Evolutionary conservation across 2,329 filamentous ascomycete species (phyloP).

Genomic region (Exophiala lecanii-corni): DNA sequence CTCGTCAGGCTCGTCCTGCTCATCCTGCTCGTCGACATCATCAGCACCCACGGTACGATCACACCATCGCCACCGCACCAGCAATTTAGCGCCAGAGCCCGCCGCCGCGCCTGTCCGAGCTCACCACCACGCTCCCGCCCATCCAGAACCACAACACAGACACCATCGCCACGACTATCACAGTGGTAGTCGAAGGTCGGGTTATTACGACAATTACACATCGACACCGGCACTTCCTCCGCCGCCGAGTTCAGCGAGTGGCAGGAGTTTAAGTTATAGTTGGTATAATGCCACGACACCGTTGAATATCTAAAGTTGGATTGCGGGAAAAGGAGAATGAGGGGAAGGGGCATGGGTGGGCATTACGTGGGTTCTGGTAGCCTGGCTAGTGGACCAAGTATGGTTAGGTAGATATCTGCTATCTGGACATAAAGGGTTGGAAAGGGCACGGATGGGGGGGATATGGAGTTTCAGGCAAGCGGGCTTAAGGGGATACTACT

Average conservation of each 20-base stretch:
- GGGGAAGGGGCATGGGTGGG: too few species aligned
- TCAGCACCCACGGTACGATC: too few species aligned
- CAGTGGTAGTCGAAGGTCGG: conserved; percentile 3
- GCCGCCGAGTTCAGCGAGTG: conserved; percentile 3
- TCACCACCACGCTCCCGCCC: background rate
- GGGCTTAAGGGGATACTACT: too few species aligned
- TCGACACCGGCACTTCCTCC: background rate
- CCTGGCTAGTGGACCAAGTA: too few species aligned
- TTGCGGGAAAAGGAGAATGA: background rate
- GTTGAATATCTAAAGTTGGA: conserved; percentile 10
- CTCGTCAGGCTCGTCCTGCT: conserved; percentile 5
- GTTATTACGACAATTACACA: conserved; percentile 2
- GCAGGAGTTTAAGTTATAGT: conserved; percentile 18
- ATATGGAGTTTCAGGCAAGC: too few species aligned
- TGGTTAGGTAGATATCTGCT: too few species aligned
- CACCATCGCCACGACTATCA: background rate
- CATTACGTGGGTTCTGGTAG: too few species aligned
- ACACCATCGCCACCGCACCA: background rate
- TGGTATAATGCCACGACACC: conserved; percentile 24
- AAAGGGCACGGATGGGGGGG: too few species aligned
- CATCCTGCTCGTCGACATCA: conserved; percentile 1
- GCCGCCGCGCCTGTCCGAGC: background rate
- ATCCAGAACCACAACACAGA: too few species aligned
- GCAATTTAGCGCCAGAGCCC: background rate
- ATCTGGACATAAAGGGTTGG: too few species aligned